These are phyloP conservation scores for Suillus cothurnatus DNA, from an alignment of 768 basidiomycete genomes.

Conservation along the genomic window DNA sequence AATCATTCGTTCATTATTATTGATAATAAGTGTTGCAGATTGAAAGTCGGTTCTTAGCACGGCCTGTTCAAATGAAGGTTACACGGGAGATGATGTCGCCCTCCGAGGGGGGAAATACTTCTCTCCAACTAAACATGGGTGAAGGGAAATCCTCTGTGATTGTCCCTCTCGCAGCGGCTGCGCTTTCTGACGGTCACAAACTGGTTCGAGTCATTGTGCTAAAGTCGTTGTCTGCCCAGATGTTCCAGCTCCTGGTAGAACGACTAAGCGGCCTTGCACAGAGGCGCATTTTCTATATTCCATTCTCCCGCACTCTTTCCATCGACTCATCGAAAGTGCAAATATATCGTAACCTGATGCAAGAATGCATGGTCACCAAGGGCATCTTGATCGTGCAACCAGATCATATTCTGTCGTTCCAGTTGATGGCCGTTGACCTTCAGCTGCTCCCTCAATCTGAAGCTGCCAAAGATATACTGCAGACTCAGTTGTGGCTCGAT, in stretches of 20 bases:
- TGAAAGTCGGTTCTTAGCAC: constrained; percentile 26
- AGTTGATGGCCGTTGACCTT: constrained; percentile 26
- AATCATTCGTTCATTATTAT: background rate
- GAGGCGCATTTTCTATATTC: constrained; percentile 30
- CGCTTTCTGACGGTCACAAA: constrained; percentile 25
- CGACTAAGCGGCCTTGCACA: constrained; percentile 28
- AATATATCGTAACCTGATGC: constrained; percentile 23
- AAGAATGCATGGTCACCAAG: constrained; percentile 19
- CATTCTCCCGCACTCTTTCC: constrained; percentile 26
- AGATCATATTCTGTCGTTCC: constrained; percentile 34
- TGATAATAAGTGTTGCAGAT: constrained; percentile 17
- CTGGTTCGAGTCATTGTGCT: constrained; percentile 31
- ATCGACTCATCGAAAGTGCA: constrained; percentile 19
- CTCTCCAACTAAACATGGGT: constrained; percentile 35
- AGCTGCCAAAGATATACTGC: constrained; percentile 25
- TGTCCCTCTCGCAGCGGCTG: constrained; percentile 25
- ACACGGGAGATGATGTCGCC: constrained; percentile 32
- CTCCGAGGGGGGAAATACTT: constrained; percentile 15
- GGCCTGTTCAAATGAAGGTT: constrained; percentile 25
- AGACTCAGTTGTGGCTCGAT: constrained; percentile 17
- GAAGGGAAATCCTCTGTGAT: constrained; percentile 37
- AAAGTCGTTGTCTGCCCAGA: constrained; percentile 29
- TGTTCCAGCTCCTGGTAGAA: constrained; percentile 29
- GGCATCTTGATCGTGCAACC: constrained; percentile 32
- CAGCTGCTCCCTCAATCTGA: constrained; percentile 15